Evolutionary conservation across 192 early-diverging fungal species (phyloP).

Genomic region (Oehlia diaphana): DNA sequence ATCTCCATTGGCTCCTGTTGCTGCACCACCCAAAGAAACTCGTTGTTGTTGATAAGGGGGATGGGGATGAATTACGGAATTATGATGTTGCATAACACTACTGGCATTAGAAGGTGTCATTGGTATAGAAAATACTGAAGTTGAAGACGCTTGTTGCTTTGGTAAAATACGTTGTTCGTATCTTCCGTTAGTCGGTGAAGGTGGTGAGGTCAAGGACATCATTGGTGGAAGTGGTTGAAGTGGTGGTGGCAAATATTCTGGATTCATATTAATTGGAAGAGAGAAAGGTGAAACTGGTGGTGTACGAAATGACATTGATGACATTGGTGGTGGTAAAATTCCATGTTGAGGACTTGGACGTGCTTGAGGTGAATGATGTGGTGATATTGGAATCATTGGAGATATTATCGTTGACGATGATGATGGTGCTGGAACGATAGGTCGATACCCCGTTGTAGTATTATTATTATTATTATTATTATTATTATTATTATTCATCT

Average conservation of each 20-base stretch:
- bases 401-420: background rate
- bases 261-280: background rate
- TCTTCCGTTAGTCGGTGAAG: background rate
- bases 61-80: constrained; percentile 15
- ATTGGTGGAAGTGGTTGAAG: constrained; percentile 10
- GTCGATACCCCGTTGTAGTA: constrained; percentile 1
- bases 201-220: background rate
- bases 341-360: constrained; percentile 6
- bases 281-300: constrained; percentile 28
- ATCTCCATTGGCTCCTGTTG: background rate
- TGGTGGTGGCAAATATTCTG: constrained; percentile 2
- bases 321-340: background rate
- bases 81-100: constrained; percentile 24
- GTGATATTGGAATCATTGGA: constrained; percentile 24
- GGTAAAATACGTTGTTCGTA: constrained; percentile 20
- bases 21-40: background rate
- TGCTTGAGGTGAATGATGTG: background rate
- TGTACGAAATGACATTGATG: constrained; percentile 18
- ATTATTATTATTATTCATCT: background rate
- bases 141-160: constrained; percentile 5
- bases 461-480: background rate
- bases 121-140: constrained; percentile 24
- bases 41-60: constrained; percentile 10
- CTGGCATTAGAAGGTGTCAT: background rate
- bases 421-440: constrained; percentile 28